Conservation (phyloP, 2,329 filamentous ascomycete genomes). For the Lachnellula subtilissima region DNA sequence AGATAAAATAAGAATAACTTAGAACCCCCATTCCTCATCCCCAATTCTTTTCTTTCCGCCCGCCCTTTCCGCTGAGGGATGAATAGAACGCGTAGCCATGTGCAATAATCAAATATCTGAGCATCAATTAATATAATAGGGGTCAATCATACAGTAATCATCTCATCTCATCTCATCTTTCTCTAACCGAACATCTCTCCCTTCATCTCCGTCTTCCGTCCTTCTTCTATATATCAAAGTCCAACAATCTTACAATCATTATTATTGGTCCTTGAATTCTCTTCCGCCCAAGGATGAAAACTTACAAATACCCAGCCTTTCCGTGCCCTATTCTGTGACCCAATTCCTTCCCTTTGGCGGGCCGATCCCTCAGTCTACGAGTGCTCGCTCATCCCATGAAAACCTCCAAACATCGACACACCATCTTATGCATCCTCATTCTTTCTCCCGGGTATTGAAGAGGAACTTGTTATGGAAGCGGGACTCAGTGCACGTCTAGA, state of each 20-base stretch:
- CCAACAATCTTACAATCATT: too few species aligned
- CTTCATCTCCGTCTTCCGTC: background rate
- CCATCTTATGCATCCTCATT: background rate
- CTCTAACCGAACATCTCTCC: background rate
- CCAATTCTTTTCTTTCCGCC: background rate
- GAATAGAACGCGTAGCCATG: too few species aligned
- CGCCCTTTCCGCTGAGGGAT: too few species aligned
- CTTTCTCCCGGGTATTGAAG: background rate
- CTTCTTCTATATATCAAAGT: too few species aligned
- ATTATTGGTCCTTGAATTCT: too few species aligned
- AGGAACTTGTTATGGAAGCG: background rate
- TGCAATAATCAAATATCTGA: background rate
- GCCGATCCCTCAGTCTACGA: too few species aligned
- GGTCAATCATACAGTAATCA: background rate
- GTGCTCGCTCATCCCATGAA: background rate
- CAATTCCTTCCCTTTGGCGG: too few species aligned
- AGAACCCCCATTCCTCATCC: background rate
- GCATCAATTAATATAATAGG: background rate
- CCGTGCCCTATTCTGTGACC: background rate
- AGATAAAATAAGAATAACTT: background rate
- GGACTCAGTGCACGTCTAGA: background rate
- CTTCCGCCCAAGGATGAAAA: too few species aligned
- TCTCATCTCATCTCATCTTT: background rate
- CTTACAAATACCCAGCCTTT: too few species aligned
- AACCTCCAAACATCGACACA: background rate